Conservation (phyloP, 83 land plant species). For the Thuja plicata region DNA sequence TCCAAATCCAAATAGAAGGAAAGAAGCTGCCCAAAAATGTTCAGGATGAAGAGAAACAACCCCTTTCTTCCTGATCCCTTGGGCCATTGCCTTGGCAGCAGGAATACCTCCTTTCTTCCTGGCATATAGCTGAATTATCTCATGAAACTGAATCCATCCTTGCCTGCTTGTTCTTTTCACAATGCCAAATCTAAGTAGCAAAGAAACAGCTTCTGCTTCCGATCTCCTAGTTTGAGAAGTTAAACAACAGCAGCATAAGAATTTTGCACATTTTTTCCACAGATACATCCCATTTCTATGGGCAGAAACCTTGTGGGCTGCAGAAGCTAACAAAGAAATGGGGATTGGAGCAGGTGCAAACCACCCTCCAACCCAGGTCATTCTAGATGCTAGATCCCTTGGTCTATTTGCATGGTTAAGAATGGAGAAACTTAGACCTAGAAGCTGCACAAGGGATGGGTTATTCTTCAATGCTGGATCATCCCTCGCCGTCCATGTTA, state of each 20-base stretch:
- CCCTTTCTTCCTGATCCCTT: conserved; percentile 54
- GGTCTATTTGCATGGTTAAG: conserved; percentile 42
- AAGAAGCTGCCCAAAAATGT: conserved; percentile 86
- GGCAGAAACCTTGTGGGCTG: conserved; percentile 47
- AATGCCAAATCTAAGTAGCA: conserved; percentile 61
- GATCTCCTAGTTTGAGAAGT: conserved; percentile 41
- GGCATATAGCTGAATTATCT: conserved; percentile 68
- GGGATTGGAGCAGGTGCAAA: conserved; percentile 77
- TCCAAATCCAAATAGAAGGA: conserved; percentile 79
- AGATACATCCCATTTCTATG: conserved; percentile 20
- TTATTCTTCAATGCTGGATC: conserved; percentile 57
- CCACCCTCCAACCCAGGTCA: conserved; percentile 85
- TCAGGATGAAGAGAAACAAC: conserved; percentile 41
- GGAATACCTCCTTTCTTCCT: conserved; percentile 53
- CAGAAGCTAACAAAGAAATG: conserved; percentile 47
- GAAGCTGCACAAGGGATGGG: conserved; percentile 62
- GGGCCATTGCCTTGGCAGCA: conserved; percentile 64
- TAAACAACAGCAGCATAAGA: conserved; percentile 38
- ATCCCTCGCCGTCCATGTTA: conserved; percentile 27
- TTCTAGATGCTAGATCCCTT: conserved; percentile 57
- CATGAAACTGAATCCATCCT: conserved; percentile 71
- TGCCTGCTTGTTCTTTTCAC: conserved; percentile 48
- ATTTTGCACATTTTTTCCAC: conserved; percentile 38
- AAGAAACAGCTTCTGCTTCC: conserved; percentile 63
- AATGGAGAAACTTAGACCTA: conserved; percentile 53